phyloP scores from a whole-genome alignment of 2,329 filamentous ascomycete genomes.

The Ilyonectria sp. region DNA sequence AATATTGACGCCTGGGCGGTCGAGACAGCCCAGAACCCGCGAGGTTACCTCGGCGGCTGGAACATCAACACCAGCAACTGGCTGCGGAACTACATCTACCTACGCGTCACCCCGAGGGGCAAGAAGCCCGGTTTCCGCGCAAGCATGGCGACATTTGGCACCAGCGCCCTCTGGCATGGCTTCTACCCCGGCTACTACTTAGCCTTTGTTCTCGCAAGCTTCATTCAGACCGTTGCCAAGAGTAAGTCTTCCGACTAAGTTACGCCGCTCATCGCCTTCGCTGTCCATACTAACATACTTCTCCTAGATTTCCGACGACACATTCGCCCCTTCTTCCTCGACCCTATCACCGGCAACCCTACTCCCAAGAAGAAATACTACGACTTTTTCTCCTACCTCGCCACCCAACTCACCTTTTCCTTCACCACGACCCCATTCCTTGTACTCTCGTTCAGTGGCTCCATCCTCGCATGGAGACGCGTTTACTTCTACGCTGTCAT shows the following conservation, averaged over 20 bases:
- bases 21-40: conserved; percentile 93
- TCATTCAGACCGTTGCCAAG: conserved; percentile 94
- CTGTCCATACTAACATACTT: conserved; percentile 28
- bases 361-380: conserved; percentile 86
- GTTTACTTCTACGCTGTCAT: conserved; percentile 91
- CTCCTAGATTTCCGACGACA: conserved; percentile 86
- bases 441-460: conserved; percentile 80
- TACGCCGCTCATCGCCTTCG: not conserved
- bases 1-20: conserved; percentile 91
- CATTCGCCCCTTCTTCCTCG: conserved; percentile 92
- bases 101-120: conserved; percentile 93
- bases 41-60: conserved; percentile 92
- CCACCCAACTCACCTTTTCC: conserved; percentile 86
- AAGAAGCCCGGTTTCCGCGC: conserved; percentile 97
- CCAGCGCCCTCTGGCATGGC: conserved; percentile 97
- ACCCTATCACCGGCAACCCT: conserved; percentile 79
- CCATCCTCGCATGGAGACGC: conserved; percentile 82
- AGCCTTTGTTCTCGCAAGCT: conserved; percentile 88
- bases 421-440: conserved; percentile 91
- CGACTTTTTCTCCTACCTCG: conserved; percentile 81
- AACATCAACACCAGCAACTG: conserved; percentile 99
- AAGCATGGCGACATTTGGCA: conserved; percentile 92
- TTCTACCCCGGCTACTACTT: conserved; percentile 98
- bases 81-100: conserved; percentile 95
- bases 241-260: conserved; percentile 71